Evolutionary conservation across 1,139 yeast species (phyloP).

Genomic region (Zygoascus meyerae): DNA sequence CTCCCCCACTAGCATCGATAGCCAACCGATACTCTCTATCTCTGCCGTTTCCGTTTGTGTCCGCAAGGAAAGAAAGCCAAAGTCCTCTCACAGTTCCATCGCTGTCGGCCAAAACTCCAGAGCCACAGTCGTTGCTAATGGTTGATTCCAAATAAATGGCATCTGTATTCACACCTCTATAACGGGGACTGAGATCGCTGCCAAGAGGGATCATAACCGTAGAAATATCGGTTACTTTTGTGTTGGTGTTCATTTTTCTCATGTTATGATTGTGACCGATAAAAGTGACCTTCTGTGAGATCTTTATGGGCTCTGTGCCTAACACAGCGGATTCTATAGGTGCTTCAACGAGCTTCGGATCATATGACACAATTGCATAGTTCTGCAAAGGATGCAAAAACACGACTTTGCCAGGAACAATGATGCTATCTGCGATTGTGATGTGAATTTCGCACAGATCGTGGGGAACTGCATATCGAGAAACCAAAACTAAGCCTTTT

Average conservation of each 20-base stretch:
- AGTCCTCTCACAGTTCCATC: constrained; percentile 78
- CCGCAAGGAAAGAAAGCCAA: constrained; percentile 82
- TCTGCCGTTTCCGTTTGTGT: constrained; percentile 46
- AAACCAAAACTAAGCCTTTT: constrained; percentile 72
- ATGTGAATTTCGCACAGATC: constrained; percentile 74
- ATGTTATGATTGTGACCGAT: constrained; percentile 72
- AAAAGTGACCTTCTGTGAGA: constrained; percentile 72
- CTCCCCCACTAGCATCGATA: constrained; percentile 57
- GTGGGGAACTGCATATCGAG: constrained; percentile 77
- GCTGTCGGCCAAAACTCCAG: constrained; percentile 73
- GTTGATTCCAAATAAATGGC: constrained; percentile 70
- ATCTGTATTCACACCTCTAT: constrained; percentile 80
- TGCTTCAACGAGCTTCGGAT: constrained; percentile 63
- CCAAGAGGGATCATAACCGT: constrained; percentile 71
- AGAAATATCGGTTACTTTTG: constrained; percentile 69
- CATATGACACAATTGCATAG: constrained; percentile 78
- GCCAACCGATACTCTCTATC: constrained; percentile 73
- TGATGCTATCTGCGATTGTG: constrained; percentile 79
- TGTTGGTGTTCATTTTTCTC: constrained; percentile 68
- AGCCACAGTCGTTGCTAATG: constrained; percentile 64
- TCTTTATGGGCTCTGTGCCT: constrained; percentile 49
- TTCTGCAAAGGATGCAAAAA: constrained; percentile 87
- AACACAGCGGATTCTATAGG: constrained; percentile 61
- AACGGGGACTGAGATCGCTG: constrained; percentile 55
- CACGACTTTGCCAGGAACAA: constrained; percentile 73